Conservation (phyloP, 129 eudicot species). For the Calendula officinalis region DNA sequence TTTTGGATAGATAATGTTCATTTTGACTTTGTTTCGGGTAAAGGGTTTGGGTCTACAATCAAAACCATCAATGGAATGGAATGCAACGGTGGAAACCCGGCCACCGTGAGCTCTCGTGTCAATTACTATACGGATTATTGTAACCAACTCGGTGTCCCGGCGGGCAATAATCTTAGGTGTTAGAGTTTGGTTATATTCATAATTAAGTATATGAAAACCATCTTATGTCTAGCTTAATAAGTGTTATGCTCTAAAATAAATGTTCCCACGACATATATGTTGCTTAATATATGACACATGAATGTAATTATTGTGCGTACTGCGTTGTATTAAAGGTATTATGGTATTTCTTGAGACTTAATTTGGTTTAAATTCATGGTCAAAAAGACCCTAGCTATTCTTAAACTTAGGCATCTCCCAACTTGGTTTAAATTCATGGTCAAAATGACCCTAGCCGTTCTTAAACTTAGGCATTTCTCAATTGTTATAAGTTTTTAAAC, state of each 20-base stretch:
- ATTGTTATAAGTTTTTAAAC: no score
- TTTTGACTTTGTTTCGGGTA: conserved; percentile 19
- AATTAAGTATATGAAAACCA: no score
- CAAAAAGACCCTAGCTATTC: no score
- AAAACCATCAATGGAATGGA: conserved; percentile 24
- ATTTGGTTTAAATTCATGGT: no score
- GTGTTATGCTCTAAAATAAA: not conserved
- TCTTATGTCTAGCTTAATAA: no score
- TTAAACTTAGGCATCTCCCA: no score
- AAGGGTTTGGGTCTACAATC: conserved; percentile 32
- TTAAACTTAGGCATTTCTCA: no score
- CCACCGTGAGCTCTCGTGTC: conserved; percentile 21
- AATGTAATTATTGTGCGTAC: no score
- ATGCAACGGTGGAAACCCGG: conserved; percentile 9
- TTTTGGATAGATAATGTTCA: conserved; percentile 31
- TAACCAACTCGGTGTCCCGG: conserved; percentile 22
- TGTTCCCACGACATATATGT: not conserved
- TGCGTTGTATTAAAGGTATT: no score
- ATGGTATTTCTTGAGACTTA: no score
- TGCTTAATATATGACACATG: not conserved
- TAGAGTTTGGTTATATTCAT: not conserved
- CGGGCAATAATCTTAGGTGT: conserved; percentile 29
- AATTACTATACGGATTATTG: conserved; percentile 23
- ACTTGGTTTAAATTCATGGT: no score
- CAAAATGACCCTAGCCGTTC: no score